Conservation (phyloP, 371 early-diverging fungal genomes). For the Amoeboaphelidium protococcarum region DNA sequence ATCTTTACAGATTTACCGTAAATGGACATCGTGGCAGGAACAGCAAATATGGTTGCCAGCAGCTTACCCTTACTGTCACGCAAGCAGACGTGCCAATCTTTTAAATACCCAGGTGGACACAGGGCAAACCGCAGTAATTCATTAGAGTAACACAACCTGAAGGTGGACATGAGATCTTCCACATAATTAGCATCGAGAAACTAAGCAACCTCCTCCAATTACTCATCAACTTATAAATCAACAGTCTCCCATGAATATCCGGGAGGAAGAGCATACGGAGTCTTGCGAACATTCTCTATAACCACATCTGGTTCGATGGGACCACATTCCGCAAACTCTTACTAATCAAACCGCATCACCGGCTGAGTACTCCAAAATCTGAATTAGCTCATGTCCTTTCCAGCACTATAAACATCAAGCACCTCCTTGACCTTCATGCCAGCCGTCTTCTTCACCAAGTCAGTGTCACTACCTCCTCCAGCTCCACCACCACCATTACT, state of each 20-base stretch:
- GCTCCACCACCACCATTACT: too few species aligned
- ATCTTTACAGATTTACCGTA: slow-evolving; percentile 25
- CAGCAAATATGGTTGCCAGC: slow-evolving; percentile 82
- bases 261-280: slow-evolving; percentile 56
- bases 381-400: too few species aligned
- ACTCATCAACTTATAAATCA: slow-evolving; percentile 41
- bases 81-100: slow-evolving; percentile 71
- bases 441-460: too few species aligned
- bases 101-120: slow-evolving; percentile 67
- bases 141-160: slow-evolving; percentile 80
- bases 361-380: slow-evolving; percentile 94
- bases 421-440: too few species aligned
- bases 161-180: slow-evolving; percentile 77
- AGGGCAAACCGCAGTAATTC: slow-evolving; percentile 81
- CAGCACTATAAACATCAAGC: too few species aligned
- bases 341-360: slow-evolving; percentile 30
- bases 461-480: too few species aligned
- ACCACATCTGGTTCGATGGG: slow-evolving; percentile 53
- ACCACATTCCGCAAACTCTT: slow-evolving; percentile 21
- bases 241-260: slow-evolving; percentile 68
- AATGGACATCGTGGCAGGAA: slow-evolving; percentile 50
- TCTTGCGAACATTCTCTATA: slow-evolving; percentile 41
- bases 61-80: slow-evolving; percentile 52
- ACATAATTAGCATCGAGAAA: slow-evolving; percentile 74
- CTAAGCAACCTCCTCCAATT: slow-evolving; percentile 60